A percentile compares a stretch with the other conserved stretches of the same genome.
These are phyloP conservation scores for Magnolia sinica DNA, from an alignment of 164 flowering plant genomes.

Conservation along the genomic window DNA sequence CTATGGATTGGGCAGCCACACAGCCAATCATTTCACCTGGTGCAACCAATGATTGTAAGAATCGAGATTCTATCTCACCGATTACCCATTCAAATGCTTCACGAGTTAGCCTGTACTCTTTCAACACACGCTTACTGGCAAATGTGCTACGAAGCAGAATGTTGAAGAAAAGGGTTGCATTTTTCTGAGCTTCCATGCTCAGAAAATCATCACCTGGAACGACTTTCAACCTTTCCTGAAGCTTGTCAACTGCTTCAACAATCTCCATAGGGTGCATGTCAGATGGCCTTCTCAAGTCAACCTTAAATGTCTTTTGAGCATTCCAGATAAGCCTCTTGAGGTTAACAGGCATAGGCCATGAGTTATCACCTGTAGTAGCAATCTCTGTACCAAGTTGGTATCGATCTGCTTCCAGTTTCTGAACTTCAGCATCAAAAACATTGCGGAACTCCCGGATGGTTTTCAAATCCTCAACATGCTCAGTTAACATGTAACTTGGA, in stretches of 20 bases:
- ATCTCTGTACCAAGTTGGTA: constrained; percentile 90
- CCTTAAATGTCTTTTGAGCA: constrained; percentile 93
- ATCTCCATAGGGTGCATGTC: constrained; percentile 98
- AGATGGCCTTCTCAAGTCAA: constrained; percentile 79
- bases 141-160: constrained; percentile 92
- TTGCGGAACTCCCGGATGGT: constrained; percentile 42
- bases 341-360: constrained; percentile 95
- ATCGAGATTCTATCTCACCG: constrained; percentile 96
- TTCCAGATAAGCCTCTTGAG: constrained; percentile 89
- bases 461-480: constrained; percentile 76
- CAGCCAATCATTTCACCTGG: constrained; percentile 99
- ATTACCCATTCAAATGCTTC: constrained; percentile 99
- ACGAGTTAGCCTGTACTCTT: constrained; percentile 84
- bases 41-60: constrained; percentile 91
- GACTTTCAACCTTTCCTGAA: constrained; percentile 91
- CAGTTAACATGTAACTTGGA: constrained; percentile 77
- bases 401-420: constrained; percentile 86
- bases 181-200: constrained; percentile 95
- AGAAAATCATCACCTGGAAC: constrained; percentile 91
- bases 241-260: constrained; percentile 93
- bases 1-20: constrained; percentile 99
- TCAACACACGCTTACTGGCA: constrained; percentile 88
- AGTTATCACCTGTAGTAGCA: constrained; percentile 85
- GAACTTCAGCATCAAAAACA: constrained; percentile 95
- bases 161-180: constrained; percentile 90